Percentiles rank a stretch among this genome's conserved stretches.
Conservation (phyloP, 441 rosid species). For the Kokia cookei region DNA sequence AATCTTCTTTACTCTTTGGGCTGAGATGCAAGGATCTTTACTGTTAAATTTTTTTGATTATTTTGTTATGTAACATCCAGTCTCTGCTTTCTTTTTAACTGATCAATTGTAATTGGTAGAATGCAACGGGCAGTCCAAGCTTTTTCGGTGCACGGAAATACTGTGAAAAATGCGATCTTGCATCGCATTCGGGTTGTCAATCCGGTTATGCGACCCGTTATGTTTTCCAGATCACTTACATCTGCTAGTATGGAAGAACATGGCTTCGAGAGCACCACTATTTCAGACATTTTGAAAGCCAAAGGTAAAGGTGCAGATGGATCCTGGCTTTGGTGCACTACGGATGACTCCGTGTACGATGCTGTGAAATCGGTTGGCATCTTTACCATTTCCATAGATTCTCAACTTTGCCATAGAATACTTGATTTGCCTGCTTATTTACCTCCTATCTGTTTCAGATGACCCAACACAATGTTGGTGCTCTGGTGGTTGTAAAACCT, state of each 20-base stretch:
- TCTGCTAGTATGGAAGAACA: slow-evolving; percentile 77
- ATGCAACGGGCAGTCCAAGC: slow-evolving; percentile 62
- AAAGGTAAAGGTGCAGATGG: slow-evolving; percentile 93
- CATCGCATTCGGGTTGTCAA: slow-evolving; percentile 51
- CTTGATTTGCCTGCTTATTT: not conserved
- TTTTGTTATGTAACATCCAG: not conserved
- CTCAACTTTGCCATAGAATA: not conserved
- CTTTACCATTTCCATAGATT: not conserved
- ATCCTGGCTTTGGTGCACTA: slow-evolving; percentile 99
- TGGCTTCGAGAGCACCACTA: slow-evolving; percentile 86
- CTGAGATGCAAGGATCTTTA: not conserved
- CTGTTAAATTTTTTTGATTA: not conserved
- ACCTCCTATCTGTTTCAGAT: slow-evolving; percentile 37
- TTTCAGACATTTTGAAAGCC: slow-evolving; percentile 60
- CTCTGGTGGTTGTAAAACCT: slow-evolving; percentile 87
- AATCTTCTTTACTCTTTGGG: not conserved
- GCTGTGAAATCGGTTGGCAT: slow-evolving; percentile 83
- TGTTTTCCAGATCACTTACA: slow-evolving; percentile 45
- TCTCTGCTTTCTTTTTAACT: not conserved
- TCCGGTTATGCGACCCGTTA: slow-evolving; percentile 46
- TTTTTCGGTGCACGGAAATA: slow-evolving; percentile 42
- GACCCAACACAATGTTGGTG: slow-evolving; percentile 96
- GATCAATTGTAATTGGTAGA: slow-evolving; percentile 13
- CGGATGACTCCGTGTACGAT: slow-evolving; percentile 80
- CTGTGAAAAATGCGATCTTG: slow-evolving; percentile 47